Evolutionary conservation across 1,139 yeast species (phyloP), one percentile per base, ranked within the genome.

Genomic region (Yamadazyma atmosphaerica): DNA sequence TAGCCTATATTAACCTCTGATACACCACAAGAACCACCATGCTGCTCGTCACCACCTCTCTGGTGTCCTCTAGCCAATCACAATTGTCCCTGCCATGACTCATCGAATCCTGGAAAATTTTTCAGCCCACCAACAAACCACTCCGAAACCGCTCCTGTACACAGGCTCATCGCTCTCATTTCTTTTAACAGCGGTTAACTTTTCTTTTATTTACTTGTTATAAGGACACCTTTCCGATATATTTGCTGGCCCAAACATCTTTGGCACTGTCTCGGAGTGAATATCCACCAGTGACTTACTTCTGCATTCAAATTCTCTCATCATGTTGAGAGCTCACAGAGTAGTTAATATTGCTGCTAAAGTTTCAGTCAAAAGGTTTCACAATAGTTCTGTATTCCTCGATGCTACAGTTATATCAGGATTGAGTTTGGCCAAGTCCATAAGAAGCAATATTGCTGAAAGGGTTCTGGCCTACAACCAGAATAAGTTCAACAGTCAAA

Each of bases 351-450:
- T 11, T 8, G n/a, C n/a, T 9, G 12, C 21, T 19, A 33, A 21
- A 25, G 12, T n/a, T 29, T 6, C 21, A 14, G 18, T 15, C 14
- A 30, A 39, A 26, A 21, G 4, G 14, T 45, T 57, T 29, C 54
- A 54, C 26, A 25, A 23, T 4, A 44, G 58, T 4, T 16, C 38
- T 3, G 35, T 40, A 13, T 46, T 42, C 37, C 49, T 52, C 12
- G 63, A 67, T 41, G 76, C 75, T n/a, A 60, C 57, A 26, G 63
- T 69, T 31, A 68, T 72, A 16, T 71, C 77, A 1, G 77, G 77
- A 17, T 64, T 74, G 23, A 60, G 65, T 45, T 56, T 72, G 36
- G 77, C 77, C 39, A 61, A 62, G 41, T 41, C 60, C 30, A 67
- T 72, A 36, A 61, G 74, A 47, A 47, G 49, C 36, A 52, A 58